These are phyloP conservation scores for Brasenia schreberi DNA, from an alignment of 164 flowering plant species.

Conservation along the genomic window DNA sequence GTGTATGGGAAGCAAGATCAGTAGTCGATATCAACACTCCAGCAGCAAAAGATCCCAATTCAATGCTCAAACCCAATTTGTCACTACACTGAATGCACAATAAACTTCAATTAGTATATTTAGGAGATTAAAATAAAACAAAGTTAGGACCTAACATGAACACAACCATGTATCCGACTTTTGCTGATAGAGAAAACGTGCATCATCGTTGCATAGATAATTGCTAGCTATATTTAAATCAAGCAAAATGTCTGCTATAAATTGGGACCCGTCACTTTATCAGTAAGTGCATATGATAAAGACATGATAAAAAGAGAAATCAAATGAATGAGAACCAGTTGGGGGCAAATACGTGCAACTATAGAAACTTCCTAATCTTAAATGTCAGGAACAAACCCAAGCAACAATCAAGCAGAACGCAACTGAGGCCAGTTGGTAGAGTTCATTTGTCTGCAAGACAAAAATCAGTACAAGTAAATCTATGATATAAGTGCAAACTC, in stretches of 20 bases:
- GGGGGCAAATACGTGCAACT: neutral
- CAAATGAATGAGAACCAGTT: too few species aligned
- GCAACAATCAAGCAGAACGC: slow-evolving; percentile 97
- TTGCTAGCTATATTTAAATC: too few species aligned
- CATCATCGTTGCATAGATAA: too few species aligned
- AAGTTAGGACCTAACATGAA: too few species aligned
- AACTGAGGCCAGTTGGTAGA: slow-evolving; percentile 89
- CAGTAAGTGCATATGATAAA: neutral
- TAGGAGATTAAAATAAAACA: too few species aligned
- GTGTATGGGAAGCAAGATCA: slow-evolving; percentile 90
- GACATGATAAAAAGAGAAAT: neutral
- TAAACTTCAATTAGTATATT: too few species aligned
- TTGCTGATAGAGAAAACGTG: too few species aligned
- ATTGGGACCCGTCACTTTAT: neutral
- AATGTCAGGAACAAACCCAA: slow-evolving; percentile 50
- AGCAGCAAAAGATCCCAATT: slow-evolving; percentile 96
- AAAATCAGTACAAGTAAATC: slow-evolving; percentile 1
- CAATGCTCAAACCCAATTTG: slow-evolving; percentile 93
- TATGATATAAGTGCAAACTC: neutral
- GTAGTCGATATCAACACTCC: slow-evolving; percentile 98
- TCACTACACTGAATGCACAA: slow-evolving; percentile 74
- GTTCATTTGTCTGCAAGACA: slow-evolving; percentile 78
- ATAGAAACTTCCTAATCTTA: neutral
- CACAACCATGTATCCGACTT: too few species aligned
- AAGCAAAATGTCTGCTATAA: too few species aligned